Evolutionary conservation across 805 yeast species (phyloP).

Genomic region (Candida michaelii): DNA sequence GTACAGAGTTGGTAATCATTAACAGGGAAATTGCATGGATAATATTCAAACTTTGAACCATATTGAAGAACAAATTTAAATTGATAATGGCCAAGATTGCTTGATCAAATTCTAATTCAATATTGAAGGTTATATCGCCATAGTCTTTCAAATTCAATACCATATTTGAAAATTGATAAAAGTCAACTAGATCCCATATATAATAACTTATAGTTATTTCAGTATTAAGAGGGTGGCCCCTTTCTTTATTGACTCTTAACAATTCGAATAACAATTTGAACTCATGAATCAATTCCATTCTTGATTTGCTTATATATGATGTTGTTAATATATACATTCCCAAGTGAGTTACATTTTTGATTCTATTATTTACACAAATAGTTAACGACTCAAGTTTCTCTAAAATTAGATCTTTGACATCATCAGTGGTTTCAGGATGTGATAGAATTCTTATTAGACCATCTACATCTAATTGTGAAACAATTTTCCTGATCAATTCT

Average conservation of each 20-base stretch:
- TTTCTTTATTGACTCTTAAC: slow-evolving; percentile 6
- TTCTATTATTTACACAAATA: slow-evolving; percentile 16
- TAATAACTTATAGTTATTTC: slow-evolving; percentile 18
- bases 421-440: not conserved
- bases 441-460: slow-evolving; percentile 5
- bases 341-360: slow-evolving; percentile 14
- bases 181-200: slow-evolving; percentile 17
- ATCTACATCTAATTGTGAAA: slow-evolving; percentile 8
- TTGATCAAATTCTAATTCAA: slow-evolving; percentile 24
- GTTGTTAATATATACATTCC: slow-evolving; percentile 19
- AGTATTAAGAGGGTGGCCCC: slow-evolving; percentile 1
- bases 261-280: slow-evolving; percentile 7
- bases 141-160: not conserved
- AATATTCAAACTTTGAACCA: not conserved
- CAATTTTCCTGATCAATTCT: slow-evolving; percentile 10
- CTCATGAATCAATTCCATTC: slow-evolving; percentile 9
- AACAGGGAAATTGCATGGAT: slow-evolving; percentile 4
- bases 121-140: slow-evolving; percentile 13
- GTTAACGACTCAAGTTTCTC: not conserved
- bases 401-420: not conserved
- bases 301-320: slow-evolving; percentile 15
- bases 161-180: slow-evolving; percentile 12
- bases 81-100: slow-evolving; percentile 15
- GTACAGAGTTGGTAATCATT: slow-evolving; percentile 15
- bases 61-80: slow-evolving; percentile 6